Evolutionary conservation across 495 filamentous ascomycete species (phyloP).

Genomic region (Neurospora sp.): DNA sequence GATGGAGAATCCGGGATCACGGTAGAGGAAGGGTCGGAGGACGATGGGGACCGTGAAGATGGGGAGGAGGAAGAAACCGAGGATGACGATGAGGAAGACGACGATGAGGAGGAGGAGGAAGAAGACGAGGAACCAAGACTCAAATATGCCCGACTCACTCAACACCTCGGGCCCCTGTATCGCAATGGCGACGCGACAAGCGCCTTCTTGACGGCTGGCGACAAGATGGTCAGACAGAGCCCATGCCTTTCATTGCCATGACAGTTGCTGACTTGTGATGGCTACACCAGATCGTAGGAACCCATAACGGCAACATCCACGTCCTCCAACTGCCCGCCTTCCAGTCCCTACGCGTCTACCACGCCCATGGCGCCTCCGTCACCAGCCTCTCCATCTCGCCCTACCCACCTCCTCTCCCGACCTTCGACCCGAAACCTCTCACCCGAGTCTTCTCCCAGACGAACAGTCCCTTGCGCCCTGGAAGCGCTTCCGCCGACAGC

Average conservation of each 20-base stretch:
- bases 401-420: slow-evolving; percentile 64
- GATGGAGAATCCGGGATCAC: slow-evolving; percentile 1
- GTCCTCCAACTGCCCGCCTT: slow-evolving; percentile 74
- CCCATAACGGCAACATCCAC: slow-evolving; percentile 95
- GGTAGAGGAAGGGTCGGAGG: slow-evolving; percentile 4
- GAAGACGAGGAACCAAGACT: slow-evolving; percentile 94
- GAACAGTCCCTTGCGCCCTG: slow-evolving; percentile 25
- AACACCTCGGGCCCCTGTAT: slow-evolving; percentile 69
- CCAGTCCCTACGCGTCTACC: slow-evolving; percentile 70
- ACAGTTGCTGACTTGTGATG: not conserved
- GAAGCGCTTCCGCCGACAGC: slow-evolving; percentile 35
- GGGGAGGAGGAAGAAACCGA: slow-evolving; percentile 15
- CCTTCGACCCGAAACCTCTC: slow-evolving; percentile 41
- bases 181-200: slow-evolving; percentile 92
- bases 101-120: slow-evolving; percentile 63
- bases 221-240: slow-evolving; percentile 72
- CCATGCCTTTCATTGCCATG: not conserved
- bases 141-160: slow-evolving; percentile 82
- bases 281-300: slow-evolving; percentile 65
- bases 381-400: slow-evolving; percentile 87
- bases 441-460: slow-evolving; percentile 36
- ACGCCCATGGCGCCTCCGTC: slow-evolving; percentile 83
- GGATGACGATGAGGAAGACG: slow-evolving; percentile 32
- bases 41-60: slow-evolving; percentile 1
- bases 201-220: slow-evolving; percentile 76